Evolutionary conservation across 148 eudicot genomes (phyloP).

Genomic region (Talinum fruticosum): DNA sequence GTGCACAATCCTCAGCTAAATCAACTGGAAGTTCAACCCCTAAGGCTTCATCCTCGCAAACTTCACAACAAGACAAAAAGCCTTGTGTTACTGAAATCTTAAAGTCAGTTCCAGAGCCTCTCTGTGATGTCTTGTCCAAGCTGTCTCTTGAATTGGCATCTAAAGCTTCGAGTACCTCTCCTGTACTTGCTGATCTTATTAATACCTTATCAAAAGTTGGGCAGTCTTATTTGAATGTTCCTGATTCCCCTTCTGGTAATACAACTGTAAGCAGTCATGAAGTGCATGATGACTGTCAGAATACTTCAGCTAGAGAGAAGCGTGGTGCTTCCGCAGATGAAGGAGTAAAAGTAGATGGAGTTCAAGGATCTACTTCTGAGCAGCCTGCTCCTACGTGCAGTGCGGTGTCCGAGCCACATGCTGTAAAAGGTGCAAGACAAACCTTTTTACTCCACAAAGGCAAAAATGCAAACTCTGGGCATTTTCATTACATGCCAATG

Average conservation of each 20-base stretch:
- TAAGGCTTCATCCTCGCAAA: slow-evolving; percentile 29
- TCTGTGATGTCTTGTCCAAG: slow-evolving; percentile 40
- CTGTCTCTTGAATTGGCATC: slow-evolving; percentile 45
- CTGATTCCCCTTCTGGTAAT: slow-evolving; percentile 20
- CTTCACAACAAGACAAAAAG: slow-evolving; percentile 27
- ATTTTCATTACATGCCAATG: slow-evolving; percentile 8
- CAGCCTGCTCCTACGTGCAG: slow-evolving; percentile 8
- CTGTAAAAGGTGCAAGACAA: slow-evolving; percentile 14
- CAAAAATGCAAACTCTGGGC: slow-evolving; percentile 1
- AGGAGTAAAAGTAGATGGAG: slow-evolving; percentile 11
- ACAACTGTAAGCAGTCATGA: not conserved
- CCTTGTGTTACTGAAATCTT: slow-evolving; percentile 36
- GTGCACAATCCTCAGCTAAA: slow-evolving; percentile 18
- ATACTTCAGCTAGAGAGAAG: not conserved
- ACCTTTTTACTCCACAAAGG: not conserved
- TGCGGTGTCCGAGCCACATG: not conserved
- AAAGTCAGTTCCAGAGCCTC: slow-evolving; percentile 53
- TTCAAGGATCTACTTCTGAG: slow-evolving; percentile 6
- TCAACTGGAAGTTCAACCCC: slow-evolving; percentile 49
- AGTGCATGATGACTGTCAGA: slow-evolving; percentile 5
- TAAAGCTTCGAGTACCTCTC: slow-evolving; percentile 43
- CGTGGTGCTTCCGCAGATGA: slow-evolving; percentile 27
- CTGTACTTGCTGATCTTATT: slow-evolving; percentile 45
- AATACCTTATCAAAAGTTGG: slow-evolving; percentile 38
- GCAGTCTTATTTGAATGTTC: slow-evolving; percentile 33